Evolutionary conservation across 441 rosid genomes (phyloP).

Genomic region (Erodium texanum): DNA sequence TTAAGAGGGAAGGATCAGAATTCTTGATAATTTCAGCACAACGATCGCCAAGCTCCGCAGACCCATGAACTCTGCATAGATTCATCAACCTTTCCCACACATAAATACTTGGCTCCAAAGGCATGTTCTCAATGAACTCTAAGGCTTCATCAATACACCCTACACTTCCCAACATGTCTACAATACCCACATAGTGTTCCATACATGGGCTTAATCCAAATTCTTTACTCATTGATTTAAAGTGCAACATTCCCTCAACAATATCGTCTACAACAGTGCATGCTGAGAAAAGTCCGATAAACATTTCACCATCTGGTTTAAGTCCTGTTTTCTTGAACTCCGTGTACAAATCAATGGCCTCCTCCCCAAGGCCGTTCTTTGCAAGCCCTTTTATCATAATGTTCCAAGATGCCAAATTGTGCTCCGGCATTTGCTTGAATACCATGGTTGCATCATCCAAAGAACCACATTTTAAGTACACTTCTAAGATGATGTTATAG

Average conservation of each 20-base stretch:
- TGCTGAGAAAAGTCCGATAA: slow-evolving; percentile 47
- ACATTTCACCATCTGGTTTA: slow-evolving; percentile 49
- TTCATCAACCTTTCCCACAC: slow-evolving; percentile 76
- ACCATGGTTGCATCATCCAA: slow-evolving; percentile 37
- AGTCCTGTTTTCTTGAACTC: slow-evolving; percentile 56
- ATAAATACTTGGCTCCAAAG: slow-evolving; percentile 44
- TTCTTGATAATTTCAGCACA: slow-evolving; percentile 59
- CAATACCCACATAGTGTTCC: slow-evolving; percentile 52
- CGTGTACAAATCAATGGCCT: slow-evolving; percentile 61
- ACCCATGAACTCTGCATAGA: slow-evolving; percentile 61
- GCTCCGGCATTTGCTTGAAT: slow-evolving; percentile 47
- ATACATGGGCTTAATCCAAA: slow-evolving; percentile 49
- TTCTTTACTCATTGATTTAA: slow-evolving; percentile 56
- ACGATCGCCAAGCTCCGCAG: slow-evolving; percentile 69
- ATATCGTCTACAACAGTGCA: slow-evolving; percentile 61
- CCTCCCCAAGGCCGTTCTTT: slow-evolving; percentile 66
- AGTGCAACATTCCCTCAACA: slow-evolving; percentile 66
- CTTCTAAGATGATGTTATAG: slow-evolving; percentile 44
- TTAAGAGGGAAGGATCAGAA: slow-evolving; percentile 45
- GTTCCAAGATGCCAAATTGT: slow-evolving; percentile 51
- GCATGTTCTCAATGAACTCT: slow-evolving; percentile 63
- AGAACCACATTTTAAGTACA: slow-evolving; percentile 60
- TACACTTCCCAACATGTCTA: slow-evolving; percentile 54
- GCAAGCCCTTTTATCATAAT: slow-evolving; percentile 58
- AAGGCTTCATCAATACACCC: slow-evolving; percentile 75